phyloP scores from a whole-genome alignment of 805 yeast genomes.

The Diddensiella santjacobensis region DNA sequence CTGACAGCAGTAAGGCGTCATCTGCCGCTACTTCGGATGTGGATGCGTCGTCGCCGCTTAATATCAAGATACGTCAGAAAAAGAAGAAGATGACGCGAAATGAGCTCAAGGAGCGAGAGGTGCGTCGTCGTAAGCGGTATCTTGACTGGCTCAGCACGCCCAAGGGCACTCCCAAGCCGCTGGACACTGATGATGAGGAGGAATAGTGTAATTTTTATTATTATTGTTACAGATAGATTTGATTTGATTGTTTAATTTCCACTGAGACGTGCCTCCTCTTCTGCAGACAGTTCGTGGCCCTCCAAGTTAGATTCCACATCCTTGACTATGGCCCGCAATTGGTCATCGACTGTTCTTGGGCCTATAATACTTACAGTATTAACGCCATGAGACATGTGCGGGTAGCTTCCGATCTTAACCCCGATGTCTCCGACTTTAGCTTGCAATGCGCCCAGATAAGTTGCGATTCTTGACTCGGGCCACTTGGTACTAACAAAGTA shows the following conservation, averaged over 20 bases:
- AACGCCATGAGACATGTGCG: conserved; percentile 61
- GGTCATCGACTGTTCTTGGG: conserved; percentile 36
- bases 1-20: conserved; percentile 45
- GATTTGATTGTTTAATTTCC: background rate
- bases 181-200: conserved; percentile 90
- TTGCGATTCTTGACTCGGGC: conserved; percentile 67
- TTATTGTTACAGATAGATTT: background rate
- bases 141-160: conserved; percentile 94
- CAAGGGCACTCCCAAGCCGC: conserved; percentile 96
- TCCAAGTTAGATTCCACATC: conserved; percentile 45
- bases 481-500: conserved; percentile 58
- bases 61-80: conserved; percentile 86
- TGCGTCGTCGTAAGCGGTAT: conserved; percentile 90
- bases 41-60: conserved; percentile 87
- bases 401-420: conserved; percentile 83
- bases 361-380: conserved; percentile 78
- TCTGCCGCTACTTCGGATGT: conserved; percentile 28
- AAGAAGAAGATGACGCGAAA: conserved; percentile 98
- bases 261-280: conserved; percentile 44
- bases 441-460: conserved; percentile 54
- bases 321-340: conserved; percentile 44
- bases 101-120: conserved; percentile 86
- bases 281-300: conserved; percentile 55
- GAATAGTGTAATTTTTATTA: conserved; percentile 27
- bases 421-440: conserved; percentile 33